Conservation (phyloP, 164 flowering plant genomes). For the Nymphaea colorata region DNA sequence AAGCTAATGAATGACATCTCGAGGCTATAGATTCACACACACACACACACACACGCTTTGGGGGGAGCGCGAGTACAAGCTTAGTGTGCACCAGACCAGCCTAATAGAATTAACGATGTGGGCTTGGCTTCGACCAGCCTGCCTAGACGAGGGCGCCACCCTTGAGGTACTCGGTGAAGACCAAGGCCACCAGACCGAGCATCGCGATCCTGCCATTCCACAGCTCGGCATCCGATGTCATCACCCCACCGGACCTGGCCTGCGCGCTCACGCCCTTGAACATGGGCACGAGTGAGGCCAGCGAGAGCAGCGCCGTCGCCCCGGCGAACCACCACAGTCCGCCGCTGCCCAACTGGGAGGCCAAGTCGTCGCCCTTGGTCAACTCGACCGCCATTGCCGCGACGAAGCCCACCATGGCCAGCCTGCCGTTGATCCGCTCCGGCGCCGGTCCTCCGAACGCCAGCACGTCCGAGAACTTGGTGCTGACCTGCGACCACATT, state of each 20-base stretch:
- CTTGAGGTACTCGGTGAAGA: conserved; percentile 69
- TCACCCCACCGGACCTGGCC: conserved; percentile 40
- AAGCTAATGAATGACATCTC: not conserved
- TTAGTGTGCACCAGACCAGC: not conserved
- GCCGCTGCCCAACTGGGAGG: conserved; percentile 49
- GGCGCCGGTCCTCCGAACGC: conserved; percentile 83
- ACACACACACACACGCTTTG: too few species aligned
- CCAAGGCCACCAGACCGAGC: conserved; percentile 77
- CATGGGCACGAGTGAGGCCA: conserved; percentile 68
- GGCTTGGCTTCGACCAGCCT: not conserved
- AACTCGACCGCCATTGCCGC: conserved; percentile 68
- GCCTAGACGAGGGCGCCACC: conserved; percentile 52
- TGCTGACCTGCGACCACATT: conserved; percentile 26
- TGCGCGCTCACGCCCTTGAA: conserved; percentile 51
- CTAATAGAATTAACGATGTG: not conserved
- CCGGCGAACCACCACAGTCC: conserved; percentile 59
- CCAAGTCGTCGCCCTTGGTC: conserved; percentile 40
- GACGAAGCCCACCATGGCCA: conserved; percentile 84
- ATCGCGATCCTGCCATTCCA: conserved; percentile 87
- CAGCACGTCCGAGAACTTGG: conserved; percentile 45
- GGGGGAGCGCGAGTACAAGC: too few species aligned
- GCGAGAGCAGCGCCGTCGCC: conserved; percentile 34
- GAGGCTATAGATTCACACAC: not conserved
- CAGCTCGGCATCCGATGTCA: conserved; percentile 75
- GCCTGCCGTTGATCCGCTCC: conserved; percentile 84